Evolutionary conservation across 352 stramenopile genomes (phyloP), one percentile per base, ranked within the genome.

Genomic region (Phytophthora chlamydospora): DNA sequence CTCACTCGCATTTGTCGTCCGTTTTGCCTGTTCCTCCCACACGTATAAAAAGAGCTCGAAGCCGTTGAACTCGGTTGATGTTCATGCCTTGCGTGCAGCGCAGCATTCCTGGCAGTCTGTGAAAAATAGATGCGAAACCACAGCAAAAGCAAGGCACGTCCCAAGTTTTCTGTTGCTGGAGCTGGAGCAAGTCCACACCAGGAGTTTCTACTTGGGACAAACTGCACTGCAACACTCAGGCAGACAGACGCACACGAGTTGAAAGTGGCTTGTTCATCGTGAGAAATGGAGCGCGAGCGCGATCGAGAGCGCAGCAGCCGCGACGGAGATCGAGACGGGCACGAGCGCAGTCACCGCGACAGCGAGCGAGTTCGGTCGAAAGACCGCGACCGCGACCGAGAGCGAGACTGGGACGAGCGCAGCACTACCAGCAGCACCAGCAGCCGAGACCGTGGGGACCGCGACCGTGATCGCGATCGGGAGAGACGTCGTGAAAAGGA

Each of bases 91-190:
- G 29, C 42, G 21, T 24, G 21, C 21, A 24, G 21, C 1, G 14
- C 33, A 29, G 21, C 21, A 39, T 32, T 49, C 51, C 57, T 50
- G 53, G 27, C 34, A 40, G 29, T 3, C 44, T 38, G 36, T 55
- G 53, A 59, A 70, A 31, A 73, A 70, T 73, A 73, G 60, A 73
- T 47, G n/a, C 49, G 60, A 73, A 73, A 73, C 66, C 43, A 67
- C 48, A 49, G 38, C 29, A 43, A 56, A 43, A 48, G 32, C 29
- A 43, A 57, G 31, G 14, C 44, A 54, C 58, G 49, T 62, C 57
- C 42, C 47, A 70, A 45, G 14, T n/a, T n/a, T 44, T 19, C 29
- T 41, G 2, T 43, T 6, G 29, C 19, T 21, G 27, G 17, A 19
- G 12, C 24, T 59, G 19, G 31, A 45, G 31, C 36, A 14, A 31